Conservation (phyloP, 192 early-diverging fungal genomes). For the Linnemannia elongata region DNA sequence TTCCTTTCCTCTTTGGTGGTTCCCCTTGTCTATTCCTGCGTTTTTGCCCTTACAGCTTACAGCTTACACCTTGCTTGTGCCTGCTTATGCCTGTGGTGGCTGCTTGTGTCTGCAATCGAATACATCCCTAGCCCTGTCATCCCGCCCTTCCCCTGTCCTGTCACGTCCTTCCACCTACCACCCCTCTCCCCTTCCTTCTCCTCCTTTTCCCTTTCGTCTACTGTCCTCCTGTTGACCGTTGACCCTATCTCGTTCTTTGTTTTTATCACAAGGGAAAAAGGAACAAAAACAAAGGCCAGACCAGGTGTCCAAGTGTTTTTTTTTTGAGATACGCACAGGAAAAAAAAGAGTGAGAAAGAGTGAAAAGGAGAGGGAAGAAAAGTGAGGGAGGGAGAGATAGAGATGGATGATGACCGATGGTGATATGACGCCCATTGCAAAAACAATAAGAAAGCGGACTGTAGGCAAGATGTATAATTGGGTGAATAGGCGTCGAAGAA, state of each 20-base stretch:
- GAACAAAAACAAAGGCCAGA: neutral
- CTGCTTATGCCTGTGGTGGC: neutral
- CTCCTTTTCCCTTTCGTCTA: neutral
- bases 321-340: neutral
- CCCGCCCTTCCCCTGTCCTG: neutral
- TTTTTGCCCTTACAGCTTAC: neutral
- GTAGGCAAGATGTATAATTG: no score
- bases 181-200: neutral
- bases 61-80: neutral
- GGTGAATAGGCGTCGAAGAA: no score
- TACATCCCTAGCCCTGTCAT: slow-evolving; percentile 1
- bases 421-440: no score
- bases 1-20: no score
- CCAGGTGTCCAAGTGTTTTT: neutral
- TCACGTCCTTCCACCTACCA: neutral
- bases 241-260: neutral
- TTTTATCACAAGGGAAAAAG: slow-evolving; percentile 6
- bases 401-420: no score
- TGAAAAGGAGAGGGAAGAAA: neutral
- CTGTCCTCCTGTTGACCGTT: slow-evolving; percentile 5
- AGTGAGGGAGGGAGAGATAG: no score
- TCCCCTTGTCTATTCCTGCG: neutral
- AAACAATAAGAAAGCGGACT: no score
- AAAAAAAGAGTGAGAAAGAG: neutral
- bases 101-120: neutral